phyloP scores from a whole-genome alignment of 306 rosid species.

The Quillaja saponaria region DNA sequence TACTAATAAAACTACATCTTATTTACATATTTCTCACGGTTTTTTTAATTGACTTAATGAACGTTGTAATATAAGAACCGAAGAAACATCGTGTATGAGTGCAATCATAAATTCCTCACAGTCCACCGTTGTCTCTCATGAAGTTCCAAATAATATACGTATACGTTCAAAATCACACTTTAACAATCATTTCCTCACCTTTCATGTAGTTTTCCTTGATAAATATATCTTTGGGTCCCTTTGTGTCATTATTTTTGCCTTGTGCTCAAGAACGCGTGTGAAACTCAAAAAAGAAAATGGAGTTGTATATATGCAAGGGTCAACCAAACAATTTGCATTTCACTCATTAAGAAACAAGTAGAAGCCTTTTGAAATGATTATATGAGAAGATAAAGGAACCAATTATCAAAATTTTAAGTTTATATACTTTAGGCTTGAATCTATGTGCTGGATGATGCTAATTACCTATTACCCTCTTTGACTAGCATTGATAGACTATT shows the following conservation, averaged over 20 bases:
- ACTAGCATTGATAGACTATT: slow-evolving; percentile 40
- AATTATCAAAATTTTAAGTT: slow-evolving; percentile 37
- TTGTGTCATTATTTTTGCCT: slow-evolving; percentile 40
- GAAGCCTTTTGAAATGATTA: slow-evolving; percentile 49
- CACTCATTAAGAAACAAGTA: slow-evolving; percentile 40
- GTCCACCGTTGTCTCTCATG: slow-evolving; percentile 26
- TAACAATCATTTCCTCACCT: slow-evolving; percentile 29
- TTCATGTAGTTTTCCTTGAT: slow-evolving; percentile 36
- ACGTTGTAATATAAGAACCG: too few relatives aligned
- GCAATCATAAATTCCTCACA: too few relatives aligned
- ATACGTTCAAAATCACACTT: neutral
- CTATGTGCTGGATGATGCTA: neutral
- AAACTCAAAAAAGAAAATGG: slow-evolving; percentile 25
- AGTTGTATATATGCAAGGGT: slow-evolving; percentile 37
- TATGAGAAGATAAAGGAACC: slow-evolving; percentile 37
- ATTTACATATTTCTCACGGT: too few relatives aligned
- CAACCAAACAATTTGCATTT: slow-evolving; percentile 52
- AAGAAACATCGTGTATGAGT: too few relatives aligned
- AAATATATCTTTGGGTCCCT: slow-evolving; percentile 36
- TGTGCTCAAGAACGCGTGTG: slow-evolving; percentile 47
- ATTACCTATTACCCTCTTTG: slow-evolving; percentile 43
- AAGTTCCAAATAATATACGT: slow-evolving; percentile 40
- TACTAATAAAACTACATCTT: too few relatives aligned
- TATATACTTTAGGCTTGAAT: slow-evolving; percentile 30
- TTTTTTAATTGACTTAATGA: too few relatives aligned